These are phyloP conservation scores for Zelonia costaricensis DNA, from an alignment of 208 protist species.

Conservation along the genomic window DNA sequence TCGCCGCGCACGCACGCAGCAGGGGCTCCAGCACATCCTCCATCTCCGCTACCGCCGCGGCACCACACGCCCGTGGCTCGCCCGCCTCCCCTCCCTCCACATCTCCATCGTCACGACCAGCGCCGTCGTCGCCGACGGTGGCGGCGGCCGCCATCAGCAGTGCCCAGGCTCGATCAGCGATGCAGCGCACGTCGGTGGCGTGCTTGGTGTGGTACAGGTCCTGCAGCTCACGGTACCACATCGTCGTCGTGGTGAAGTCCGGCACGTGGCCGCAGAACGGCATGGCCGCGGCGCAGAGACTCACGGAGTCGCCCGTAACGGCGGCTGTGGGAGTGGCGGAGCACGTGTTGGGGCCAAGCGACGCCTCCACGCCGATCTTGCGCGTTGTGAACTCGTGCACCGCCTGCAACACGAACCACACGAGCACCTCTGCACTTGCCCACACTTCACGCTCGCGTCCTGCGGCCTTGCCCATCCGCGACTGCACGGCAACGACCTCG, in stretches of 20 bases:
- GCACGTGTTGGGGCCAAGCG: not conserved
- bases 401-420: conserved; percentile 31
- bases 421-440: conserved; percentile 26
- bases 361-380: conserved; percentile 4
- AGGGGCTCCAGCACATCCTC: conserved; percentile 4
- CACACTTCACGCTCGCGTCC: too few relatives aligned
- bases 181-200: conserved; percentile 39
- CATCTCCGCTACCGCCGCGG: not conserved
- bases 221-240: conserved; percentile 91
- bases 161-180: conserved; percentile 27
- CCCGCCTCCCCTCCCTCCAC: not conserved
- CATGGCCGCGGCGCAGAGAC: conserved; percentile 22
- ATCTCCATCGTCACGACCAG: not conserved
- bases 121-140: not conserved
- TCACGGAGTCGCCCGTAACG: not conserved
- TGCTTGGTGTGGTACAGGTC: conserved; percentile 70
- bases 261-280: conserved; percentile 91
- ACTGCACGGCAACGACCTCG: not conserved
- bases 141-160: conserved; percentile 7
- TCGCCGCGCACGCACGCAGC: not conserved
- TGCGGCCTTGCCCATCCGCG: too few relatives aligned
- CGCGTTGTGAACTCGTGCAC: conserved; percentile 18
- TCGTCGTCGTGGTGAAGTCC: conserved; percentile 96
- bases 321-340: not conserved
- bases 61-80: too few relatives aligned